Evolutionary conservation across 2,329 filamentous ascomycete genomes (phyloP), one percentile per base, ranked within the genome.

Genomic region (Talaromyces atroroseus): DNA sequence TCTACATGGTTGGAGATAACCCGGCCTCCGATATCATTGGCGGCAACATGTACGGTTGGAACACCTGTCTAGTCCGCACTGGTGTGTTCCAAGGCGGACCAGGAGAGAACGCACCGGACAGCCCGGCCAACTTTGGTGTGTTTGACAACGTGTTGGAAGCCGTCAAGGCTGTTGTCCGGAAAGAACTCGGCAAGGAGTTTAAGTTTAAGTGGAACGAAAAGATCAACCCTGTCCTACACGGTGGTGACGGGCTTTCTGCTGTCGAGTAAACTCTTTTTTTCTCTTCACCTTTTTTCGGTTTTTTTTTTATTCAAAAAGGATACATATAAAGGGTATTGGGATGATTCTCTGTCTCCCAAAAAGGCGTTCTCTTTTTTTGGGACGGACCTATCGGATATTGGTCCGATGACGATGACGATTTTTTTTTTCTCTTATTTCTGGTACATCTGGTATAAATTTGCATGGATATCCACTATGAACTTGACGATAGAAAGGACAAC

Each of bases 11-110:
- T 55, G 86, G 86, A 62, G 86, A 89, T 73, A 89, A 89, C 76
- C 86, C 86, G 6, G 83, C 84, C 24, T 87, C 84, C 24, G 86
- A 89, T 68, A 89, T 89, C 65, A 79, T 87, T 61, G 87, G 87
- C 60, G 87, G 87, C 60, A 90, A 90, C 79, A 87, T 86, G 81
- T 89, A 90, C 72, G 86, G 86, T 59, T 90, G 87, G 88, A 90
- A 90, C 75, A 90, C 87, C 2, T 90, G 87, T 67, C 74, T 90
- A 54, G 87, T 90, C 56, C 83, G 87, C 67, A 90, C 87, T 0
- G 88, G 88, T 74, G 87, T 90, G 49, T 90, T 87, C 81, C 85
- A 89, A 75, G 87, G 87, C 60, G 62, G 62, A 42, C 56, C 61
- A 24, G 86, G 82, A 18, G 86, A 84, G 58, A 90, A 90, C 68